These are phyloP conservation scores for Candida oleophila DNA, from an alignment of 805 yeast genomes.

Conservation along the genomic window DNA sequence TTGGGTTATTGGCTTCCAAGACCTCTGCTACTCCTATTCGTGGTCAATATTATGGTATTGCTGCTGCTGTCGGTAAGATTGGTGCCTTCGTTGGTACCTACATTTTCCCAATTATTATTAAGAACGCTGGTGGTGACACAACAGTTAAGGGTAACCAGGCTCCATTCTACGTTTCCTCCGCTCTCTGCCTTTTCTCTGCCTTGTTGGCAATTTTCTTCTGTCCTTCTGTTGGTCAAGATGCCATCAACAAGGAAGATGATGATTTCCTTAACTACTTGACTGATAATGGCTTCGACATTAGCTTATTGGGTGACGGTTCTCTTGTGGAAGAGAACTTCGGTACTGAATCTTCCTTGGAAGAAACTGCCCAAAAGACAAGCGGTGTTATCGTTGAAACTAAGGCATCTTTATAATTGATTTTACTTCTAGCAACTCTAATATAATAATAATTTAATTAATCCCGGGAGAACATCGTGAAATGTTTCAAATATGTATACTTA, in stretches of 20 bases:
- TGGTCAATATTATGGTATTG: constrained; percentile 82
- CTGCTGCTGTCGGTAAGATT: constrained; percentile 82
- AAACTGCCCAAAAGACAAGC: constrained; percentile 27
- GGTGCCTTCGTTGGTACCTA: constrained; percentile 88
- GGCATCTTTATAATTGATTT: too few species aligned
- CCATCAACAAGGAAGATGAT: constrained; percentile 75
- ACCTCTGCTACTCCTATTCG: constrained; percentile 77
- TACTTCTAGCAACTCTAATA: neutral
- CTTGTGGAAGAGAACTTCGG: constrained; percentile 1
- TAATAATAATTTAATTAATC: too few species aligned
- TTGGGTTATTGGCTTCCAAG: constrained; percentile 78
- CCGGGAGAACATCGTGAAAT: too few species aligned
- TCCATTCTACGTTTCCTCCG: constrained; percentile 76
- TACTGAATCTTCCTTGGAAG: constrained; percentile 22
- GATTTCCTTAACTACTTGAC: constrained; percentile 66
- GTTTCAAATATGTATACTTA: too few species aligned
- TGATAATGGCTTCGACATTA: constrained; percentile 67
- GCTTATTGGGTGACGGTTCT: constrained; percentile 50
- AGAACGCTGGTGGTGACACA: constrained; percentile 52
- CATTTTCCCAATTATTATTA: constrained; percentile 73
- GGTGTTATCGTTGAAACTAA: constrained; percentile 17
- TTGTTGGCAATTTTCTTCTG: constrained; percentile 59
- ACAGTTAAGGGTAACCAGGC: constrained; percentile 58
- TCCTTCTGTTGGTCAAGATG: constrained; percentile 83
- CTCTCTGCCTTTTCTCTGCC: constrained; percentile 69